Base-by-base conservation (phyloP, 2,329 filamentous ascomycete genomes). In the Salinomyces thailandicus region DNA sequence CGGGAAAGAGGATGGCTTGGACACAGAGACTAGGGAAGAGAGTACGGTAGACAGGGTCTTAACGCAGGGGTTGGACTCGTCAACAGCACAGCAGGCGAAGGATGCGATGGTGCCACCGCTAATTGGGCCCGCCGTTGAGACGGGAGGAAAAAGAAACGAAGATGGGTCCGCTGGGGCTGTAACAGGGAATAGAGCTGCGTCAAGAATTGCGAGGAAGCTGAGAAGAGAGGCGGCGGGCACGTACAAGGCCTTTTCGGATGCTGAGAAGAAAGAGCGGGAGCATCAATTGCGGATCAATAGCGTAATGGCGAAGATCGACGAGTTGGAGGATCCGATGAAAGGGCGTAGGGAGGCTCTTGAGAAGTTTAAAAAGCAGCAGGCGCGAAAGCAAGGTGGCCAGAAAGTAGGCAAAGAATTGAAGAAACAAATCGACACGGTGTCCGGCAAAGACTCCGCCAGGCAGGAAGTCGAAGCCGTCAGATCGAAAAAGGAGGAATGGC, bases 401-500 rank as follows among this genome's bases (percentile, higher is more conserved):
- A n/a, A n/a, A n/a, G n/a, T 31, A 37, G 31, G 19, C 19, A n/a
- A 35, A 26, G 22, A 34, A 26, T 15, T 18, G 27, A 16, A 16
- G n/a, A 36, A 27, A 3, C 11, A 12, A 19, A n/a, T 9, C 9
- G 33, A 35, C 7, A 12, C 12, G 36, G 35, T 15, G 12, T 30
- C 26, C 20, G 18, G 26, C 33, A 31, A 34, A 39, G 14, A 12
- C 24, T 28, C 20, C 18, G 13, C 19, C 17, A 31, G 40, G 34
- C 16, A 30, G 15, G 22, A 31, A 37, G 27, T 28, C 35, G 19
- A 18, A 1, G 5, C 20, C 13, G 36, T 41, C 22, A 44, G 38
- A 20, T 33, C 41, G 9, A 41, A 41, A 27, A 36, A 37, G 18
- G 72, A 78, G 45, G 41, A 52, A 3, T 96, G 91, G 91, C 71